Conservation (phyloP, 139 green algal species). For the Asterochloris sp. region DNA sequence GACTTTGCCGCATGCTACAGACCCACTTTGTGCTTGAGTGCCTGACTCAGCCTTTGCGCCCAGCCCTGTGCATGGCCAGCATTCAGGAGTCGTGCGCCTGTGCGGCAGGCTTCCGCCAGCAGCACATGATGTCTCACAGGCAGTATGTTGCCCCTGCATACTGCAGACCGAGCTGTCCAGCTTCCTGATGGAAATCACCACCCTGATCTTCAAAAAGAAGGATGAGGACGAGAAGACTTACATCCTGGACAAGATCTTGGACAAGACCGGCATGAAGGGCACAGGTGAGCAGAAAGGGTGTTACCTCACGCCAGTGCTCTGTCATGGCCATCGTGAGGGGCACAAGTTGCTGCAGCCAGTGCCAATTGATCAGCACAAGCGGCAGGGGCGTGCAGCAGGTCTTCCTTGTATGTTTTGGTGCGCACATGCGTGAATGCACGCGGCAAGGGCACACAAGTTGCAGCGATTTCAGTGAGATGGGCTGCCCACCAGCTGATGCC, state of each 20-base stretch:
- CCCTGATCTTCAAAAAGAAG: constrained; percentile 84
- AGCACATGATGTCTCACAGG: background rate
- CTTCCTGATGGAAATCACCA: constrained; percentile 97
- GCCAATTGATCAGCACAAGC: no score
- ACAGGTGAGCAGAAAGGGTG: constrained; percentile 53
- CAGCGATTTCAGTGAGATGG: no score
- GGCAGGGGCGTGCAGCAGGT: no score
- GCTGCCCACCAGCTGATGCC: no score
- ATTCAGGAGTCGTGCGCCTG: background rate
- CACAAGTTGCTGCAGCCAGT: no score
- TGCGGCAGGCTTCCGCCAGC: background rate
- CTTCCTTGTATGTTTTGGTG: no score
- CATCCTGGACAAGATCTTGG: constrained; percentile 95
- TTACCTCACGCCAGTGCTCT: no score
- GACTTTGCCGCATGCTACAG: background rate
- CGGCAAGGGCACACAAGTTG: no score
- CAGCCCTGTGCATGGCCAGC: background rate
- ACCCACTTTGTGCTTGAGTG: background rate
- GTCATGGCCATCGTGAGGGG: no score
- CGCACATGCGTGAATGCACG: no score
- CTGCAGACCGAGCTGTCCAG: constrained; percentile 68
- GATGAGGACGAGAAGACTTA: constrained; percentile 68
- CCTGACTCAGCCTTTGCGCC: background rate
- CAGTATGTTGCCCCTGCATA: background rate
- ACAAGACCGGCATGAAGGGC: constrained; percentile 99